Base-by-base conservation (phyloP, 1,284 basidiomycete species). In the Naganishia cerealis region DNA sequence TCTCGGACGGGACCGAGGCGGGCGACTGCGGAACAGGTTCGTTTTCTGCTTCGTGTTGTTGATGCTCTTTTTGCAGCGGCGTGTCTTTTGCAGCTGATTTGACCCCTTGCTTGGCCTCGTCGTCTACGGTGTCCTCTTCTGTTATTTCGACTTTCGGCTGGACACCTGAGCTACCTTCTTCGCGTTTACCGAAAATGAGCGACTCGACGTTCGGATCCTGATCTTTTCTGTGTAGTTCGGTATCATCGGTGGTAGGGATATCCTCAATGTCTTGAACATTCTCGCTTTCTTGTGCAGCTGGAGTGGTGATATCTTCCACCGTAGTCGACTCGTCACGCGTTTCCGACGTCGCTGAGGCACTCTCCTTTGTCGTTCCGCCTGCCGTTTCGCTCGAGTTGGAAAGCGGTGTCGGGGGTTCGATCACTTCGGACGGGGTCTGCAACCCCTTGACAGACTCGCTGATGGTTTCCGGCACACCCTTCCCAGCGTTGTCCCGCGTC, bases 251-350 rank as follows among this genome's bases (percentile, higher is more conserved):
- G 4, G 61, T 63, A 10, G 61, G 61, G 53, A 63, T 63, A 42
- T 63, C 61, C 21, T 63, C 61, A 12, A 63, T 63, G n/a, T 63
- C 61, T 42, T 63, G 61, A 33, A 63, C 40, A 18, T 63, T 38
- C 2, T 21, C 50, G 42, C 10, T 36, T 8, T 50, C 43, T 1
- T 10, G 21, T 3, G 21, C 24, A 13, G 21, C 9, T 24, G 21
- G 7, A 50, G 10, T n/a, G 26, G 58, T 33, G 6, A 24, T 29
- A 16, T 42, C 61, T 29, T 42, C 42, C 24, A 40, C 38, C 18
- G 43, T 40, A 16, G 46, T 36, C 46, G n/a, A 21, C 7, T 62
- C 59, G 39, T 40, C 50, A 26, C 5, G n/a, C 26, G 29, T 50
- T 16, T 26, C 15, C 5, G 46, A 50, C 8, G 46, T 50, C 2